These are phyloP conservation scores for Boletus fagicola DNA, from an alignment of 768 basidiomycete species.

Conservation along the genomic window DNA sequence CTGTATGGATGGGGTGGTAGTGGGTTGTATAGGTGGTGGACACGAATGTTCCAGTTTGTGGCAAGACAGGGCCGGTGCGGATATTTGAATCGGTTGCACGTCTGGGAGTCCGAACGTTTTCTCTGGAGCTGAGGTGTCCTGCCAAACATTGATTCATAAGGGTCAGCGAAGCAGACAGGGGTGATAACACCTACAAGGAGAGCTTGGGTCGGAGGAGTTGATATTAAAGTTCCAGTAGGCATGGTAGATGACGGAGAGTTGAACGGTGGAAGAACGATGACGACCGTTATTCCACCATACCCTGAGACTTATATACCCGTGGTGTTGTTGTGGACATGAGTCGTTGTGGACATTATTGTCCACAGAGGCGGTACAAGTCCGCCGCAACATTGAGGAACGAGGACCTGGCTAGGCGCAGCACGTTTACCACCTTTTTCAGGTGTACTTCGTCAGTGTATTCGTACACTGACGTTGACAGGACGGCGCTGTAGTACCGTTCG, in stretches of 20 bases:
- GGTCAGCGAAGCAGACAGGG: not conserved
- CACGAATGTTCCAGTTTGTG: not conserved
- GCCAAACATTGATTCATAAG: not conserved
- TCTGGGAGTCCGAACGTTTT: not conserved
- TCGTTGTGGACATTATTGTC: slow-evolving; percentile 17
- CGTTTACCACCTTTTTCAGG: slow-evolving; percentile 10
- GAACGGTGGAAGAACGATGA: not conserved
- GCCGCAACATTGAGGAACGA: slow-evolving; percentile 1
- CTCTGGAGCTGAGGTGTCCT: slow-evolving; percentile 15
- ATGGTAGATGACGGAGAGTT: slow-evolving; percentile 4
- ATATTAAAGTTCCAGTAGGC: not conserved
- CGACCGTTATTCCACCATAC: not conserved
- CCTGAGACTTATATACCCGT: slow-evolving; percentile 12
- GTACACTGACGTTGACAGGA: not conserved
- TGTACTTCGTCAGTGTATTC: not conserved
- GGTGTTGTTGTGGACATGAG: slow-evolving; percentile 3
- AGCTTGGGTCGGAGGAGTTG: not conserved
- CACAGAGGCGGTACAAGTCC: slow-evolving; percentile 2
- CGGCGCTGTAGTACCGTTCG: not conserved
- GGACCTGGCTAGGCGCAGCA: not conserved
- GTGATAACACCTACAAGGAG: slow-evolving; percentile 2
- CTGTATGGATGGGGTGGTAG: not conserved
- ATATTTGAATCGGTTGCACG: not conserved
- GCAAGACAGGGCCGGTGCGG: not conserved
- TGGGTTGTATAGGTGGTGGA: not conserved